These are phyloP conservation scores for Aspergillus calidoustus DNA, from an alignment of 2,329 filamentous ascomycete species.

Conservation along the genomic window DNA sequence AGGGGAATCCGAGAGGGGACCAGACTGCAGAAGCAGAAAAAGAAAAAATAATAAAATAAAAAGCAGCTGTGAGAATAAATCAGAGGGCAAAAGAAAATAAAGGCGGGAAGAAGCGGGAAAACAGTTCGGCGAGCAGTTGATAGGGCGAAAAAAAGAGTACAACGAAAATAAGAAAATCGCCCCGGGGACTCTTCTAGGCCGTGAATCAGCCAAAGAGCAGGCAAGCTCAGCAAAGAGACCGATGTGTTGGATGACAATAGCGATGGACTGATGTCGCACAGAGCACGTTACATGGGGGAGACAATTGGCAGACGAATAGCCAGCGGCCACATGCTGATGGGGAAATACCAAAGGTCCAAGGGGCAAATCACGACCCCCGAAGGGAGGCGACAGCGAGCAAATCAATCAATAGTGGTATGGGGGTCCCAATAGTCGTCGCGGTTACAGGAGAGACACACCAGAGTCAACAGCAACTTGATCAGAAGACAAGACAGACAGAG, in stretches of 20 bases:
- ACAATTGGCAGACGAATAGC: conserved; percentile 36
- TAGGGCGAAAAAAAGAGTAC: conserved; percentile 9
- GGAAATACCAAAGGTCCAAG: conserved; percentile 16
- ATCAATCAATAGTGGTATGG: conserved; percentile 14
- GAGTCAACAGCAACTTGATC: conserved; percentile 26
- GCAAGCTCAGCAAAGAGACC: conserved; percentile 21
- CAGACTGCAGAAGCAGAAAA: conserved; percentile 30
- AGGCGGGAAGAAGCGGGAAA: conserved; percentile 21
- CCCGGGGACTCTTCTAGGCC: conserved; percentile 21
- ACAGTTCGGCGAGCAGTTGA: conserved; percentile 8
- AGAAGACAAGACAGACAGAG: conserved; percentile 14
- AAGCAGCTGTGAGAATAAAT: conserved; percentile 5
- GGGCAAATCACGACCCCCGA: conserved; percentile 10
- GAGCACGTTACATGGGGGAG: conserved; percentile 41
- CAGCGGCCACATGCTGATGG: conserved; percentile 41
- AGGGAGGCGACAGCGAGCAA: conserved; percentile 9
- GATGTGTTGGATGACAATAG: conserved; percentile 20
- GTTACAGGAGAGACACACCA: conserved; percentile 19
- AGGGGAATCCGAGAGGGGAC: conserved; percentile 42
- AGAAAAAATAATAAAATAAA: conserved; percentile 18
- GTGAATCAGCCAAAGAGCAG: conserved; percentile 14
- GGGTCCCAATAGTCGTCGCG: conserved; percentile 5
- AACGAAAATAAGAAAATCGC: conserved; percentile 13
- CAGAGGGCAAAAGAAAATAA: conserved; percentile 15
- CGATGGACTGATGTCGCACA: conserved; percentile 32